Conservation (phyloP, 495 filamentous ascomycete species). For the Massariosphaeria phaeospora region DNA sequence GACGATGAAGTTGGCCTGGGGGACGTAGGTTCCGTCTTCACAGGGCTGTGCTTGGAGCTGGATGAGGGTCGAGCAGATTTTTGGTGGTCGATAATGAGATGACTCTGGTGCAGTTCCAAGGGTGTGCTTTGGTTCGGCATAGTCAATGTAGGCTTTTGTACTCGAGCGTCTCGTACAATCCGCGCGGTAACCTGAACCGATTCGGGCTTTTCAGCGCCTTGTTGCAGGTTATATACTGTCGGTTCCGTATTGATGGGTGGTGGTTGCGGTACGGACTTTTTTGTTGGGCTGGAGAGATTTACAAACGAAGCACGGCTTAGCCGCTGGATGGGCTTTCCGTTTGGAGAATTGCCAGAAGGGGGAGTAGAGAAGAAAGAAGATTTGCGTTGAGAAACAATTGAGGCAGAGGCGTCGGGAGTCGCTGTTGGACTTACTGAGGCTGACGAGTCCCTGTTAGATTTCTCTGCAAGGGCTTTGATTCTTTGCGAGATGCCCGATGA, state of each 20-base stretch:
- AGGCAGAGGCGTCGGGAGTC: slow-evolving; percentile 26
- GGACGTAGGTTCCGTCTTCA: slow-evolving; percentile 35
- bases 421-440: slow-evolving; percentile 28
- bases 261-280: slow-evolving; percentile 22
- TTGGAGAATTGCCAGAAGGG: slow-evolving; percentile 22
- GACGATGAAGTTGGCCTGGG: slow-evolving; percentile 46
- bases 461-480: slow-evolving; percentile 69
- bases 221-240: slow-evolving; percentile 26
- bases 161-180: slow-evolving; percentile 59
- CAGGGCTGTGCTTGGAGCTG: slow-evolving; percentile 12
- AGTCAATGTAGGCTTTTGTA: slow-evolving; percentile 33
- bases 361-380: slow-evolving; percentile 32
- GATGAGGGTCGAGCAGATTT: slow-evolving; percentile 39
- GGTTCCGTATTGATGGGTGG: slow-evolving; percentile 6
- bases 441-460: slow-evolving; percentile 33
- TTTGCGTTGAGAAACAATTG: slow-evolving; percentile 33
- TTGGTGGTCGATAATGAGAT: slow-evolving; percentile 65
- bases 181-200: slow-evolving; percentile 78
- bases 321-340: slow-evolving; percentile 14
- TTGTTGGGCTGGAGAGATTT: slow-evolving; percentile 22
- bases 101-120: slow-evolving; percentile 65
- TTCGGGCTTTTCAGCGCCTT: slow-evolving; percentile 41
- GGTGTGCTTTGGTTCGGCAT: slow-evolving; percentile 46
- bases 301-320: slow-evolving; percentile 26
- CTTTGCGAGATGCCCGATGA: slow-evolving; percentile 84